Evolutionary conservation across 139 green algal species (phyloP).

Genomic region (Chlorella sp.): DNA sequence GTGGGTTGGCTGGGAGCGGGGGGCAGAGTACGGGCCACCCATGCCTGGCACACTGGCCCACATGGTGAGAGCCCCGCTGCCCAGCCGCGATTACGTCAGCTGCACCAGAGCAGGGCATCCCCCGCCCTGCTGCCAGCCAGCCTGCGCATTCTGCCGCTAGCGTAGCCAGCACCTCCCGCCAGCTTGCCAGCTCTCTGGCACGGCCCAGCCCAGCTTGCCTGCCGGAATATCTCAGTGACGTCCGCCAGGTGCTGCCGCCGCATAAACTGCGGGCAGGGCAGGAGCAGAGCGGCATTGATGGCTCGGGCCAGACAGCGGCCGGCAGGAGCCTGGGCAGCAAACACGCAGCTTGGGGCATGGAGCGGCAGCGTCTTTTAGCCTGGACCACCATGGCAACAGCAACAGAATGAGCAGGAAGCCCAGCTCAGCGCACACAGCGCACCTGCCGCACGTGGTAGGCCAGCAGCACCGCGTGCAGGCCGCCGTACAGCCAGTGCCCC

Average conservation of each 20-base stretch:
- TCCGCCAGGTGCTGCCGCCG: slow-evolving; percentile 52
- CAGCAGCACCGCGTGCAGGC: slow-evolving; percentile 45
- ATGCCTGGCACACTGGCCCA: no score
- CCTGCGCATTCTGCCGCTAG: neutral
- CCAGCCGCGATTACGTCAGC: no score
- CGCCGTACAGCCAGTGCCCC: slow-evolving; percentile 64
- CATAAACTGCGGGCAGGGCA: slow-evolving; percentile 9
- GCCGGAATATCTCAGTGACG: slow-evolving; percentile 74
- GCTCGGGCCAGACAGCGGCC: neutral
- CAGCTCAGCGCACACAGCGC: neutral
- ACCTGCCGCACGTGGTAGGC: slow-evolving; percentile 51
- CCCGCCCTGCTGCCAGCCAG: neutral
- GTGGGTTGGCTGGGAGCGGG: neutral
- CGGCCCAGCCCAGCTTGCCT: neutral
- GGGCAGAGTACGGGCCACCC: no score
- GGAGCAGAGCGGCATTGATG: neutral
- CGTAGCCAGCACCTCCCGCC: neutral
- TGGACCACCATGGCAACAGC: no score
- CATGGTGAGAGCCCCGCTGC: no score
- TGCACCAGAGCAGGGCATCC: no score
- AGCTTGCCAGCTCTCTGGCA: neutral
- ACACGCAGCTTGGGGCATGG: no score
- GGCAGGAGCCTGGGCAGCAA: neutral
- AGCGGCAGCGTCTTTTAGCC: no score
- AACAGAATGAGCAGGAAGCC: no score